Base-by-base conservation (phyloP, 2,329 filamentous ascomycete species). In the Tolypocladium ovalisporum region DNA sequence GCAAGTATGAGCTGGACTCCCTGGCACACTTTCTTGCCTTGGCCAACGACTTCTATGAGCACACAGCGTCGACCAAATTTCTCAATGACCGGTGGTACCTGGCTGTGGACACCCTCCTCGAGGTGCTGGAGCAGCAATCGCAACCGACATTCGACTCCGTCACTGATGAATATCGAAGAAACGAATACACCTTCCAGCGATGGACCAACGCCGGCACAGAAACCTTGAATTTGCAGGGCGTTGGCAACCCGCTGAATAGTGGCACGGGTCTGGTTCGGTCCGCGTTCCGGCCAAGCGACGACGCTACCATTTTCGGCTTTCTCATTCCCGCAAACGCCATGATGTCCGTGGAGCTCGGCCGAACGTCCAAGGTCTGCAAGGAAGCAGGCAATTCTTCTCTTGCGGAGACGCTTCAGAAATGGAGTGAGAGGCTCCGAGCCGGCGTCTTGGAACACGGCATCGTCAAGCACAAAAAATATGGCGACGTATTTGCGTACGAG, bases 1-100 rank as follows among this genome's bases (percentile, higher is more conserved):
- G 94, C 82, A 99, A 99, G 74, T 99, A 97, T 73, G 94, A 99
- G 75, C 84, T 99, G 27, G 94, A 99, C 73, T 97, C 92, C 10
- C 79, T 99, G 0, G 94, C 92, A 0, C 87, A 95, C 68, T 99
- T 99, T 70, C 80, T 99, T 7, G 85, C 88, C 0, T 75, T 99
- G 2, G 83, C 81, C 22, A 97, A 96, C 66, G 86, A 96, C 64
- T 97, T 96, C 73, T 81, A 94, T 73, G 83, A 88, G 42, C 81
- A 89, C 67, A 95, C 90, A 0, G 80, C 80, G 2, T 93, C 89
- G 0, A 87, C 80, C 1, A 86, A 87, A 1, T 97, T 96, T 68
- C 68, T 97, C 40, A 92, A 83, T 3, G 71, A 79, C 7, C 82
- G 93, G 54, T 99, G 91, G 90, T 85, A 87, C 55, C 74, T 78